A percentile compares a stretch with the other conserved stretches of the same genome.
phyloP scores from a whole-genome alignment of 495 filamentous ascomycete genomes.

The Aspergillus taichungensis region DNA sequence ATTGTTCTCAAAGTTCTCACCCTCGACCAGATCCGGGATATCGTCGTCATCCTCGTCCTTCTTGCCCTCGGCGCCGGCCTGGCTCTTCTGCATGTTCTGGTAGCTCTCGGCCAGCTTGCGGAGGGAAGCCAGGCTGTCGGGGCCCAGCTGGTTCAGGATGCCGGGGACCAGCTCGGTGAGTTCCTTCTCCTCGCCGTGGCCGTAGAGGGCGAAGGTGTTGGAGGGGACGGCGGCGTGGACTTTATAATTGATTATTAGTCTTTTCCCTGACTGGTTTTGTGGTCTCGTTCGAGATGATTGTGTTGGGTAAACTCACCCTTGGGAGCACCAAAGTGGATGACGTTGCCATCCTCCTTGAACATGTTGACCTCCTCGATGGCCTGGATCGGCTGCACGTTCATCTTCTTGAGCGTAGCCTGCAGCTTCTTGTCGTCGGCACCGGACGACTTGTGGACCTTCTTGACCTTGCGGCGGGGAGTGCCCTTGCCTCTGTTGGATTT shows the following conservation, averaged over 20 bases:
- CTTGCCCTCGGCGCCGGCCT: slow-evolving; percentile 56
- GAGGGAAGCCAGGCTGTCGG: slow-evolving; percentile 94
- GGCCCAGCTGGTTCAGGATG: slow-evolving; percentile 98
- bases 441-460: slow-evolving; percentile 88
- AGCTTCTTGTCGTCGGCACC: slow-evolving; percentile 99
- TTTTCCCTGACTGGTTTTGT: background rate
- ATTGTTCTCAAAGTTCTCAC: slow-evolving; percentile 94
- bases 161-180: slow-evolving; percentile 98
- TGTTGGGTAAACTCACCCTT: slow-evolving; percentile 58
- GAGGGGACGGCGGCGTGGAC: slow-evolving; percentile 93
- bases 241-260: slow-evolving; percentile 21
- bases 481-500: slow-evolving; percentile 74
- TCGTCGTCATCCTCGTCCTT: slow-evolving; percentile 77
- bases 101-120: slow-evolving; percentile 98
- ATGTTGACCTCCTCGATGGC: slow-evolving; percentile 99
- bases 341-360: slow-evolving; percentile 99
- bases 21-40: slow-evolving; percentile 92
- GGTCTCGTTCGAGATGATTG: background rate
- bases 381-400: slow-evolving; percentile 95
- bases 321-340: slow-evolving; percentile 96
- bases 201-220: slow-evolving; percentile 99
- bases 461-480: slow-evolving; percentile 93
- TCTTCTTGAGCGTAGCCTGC: slow-evolving; percentile 86
- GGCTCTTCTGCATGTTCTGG: slow-evolving; percentile 97
- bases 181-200: slow-evolving; percentile 97